phyloP scores from a whole-genome alignment of 305 asterid species.

The Ilex paraguariensis region DNA sequence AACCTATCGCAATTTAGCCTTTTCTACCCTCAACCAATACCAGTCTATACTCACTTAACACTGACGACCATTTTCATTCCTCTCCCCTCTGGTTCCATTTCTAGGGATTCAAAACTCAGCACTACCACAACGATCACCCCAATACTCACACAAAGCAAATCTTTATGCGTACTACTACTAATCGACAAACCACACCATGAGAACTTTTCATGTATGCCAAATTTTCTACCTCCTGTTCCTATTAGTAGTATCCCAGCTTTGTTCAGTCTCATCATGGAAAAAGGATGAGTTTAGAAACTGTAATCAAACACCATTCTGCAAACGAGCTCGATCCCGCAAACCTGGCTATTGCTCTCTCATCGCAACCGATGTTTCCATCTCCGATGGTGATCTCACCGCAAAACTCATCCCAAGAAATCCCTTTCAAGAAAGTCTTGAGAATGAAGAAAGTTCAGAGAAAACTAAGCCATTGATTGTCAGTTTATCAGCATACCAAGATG shows the following conservation, averaged over 20 bases:
- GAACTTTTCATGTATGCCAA: too few relatives aligned
- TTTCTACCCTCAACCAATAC: too few relatives aligned
- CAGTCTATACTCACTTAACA: too few relatives aligned
- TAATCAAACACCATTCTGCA: constrained; percentile 93
- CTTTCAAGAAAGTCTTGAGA: constrained; percentile 25
- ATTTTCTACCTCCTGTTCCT: too few relatives aligned
- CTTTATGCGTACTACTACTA: too few relatives aligned
- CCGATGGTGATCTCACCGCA: constrained; percentile 80
- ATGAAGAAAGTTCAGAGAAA: constrained; percentile 21
- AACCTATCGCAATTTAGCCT: too few relatives aligned
- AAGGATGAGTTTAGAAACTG: constrained; percentile 91
- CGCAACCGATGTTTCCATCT: constrained; percentile 58
- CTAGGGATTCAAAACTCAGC: too few relatives aligned
- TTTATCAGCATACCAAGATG: constrained; percentile 81
- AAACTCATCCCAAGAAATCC: constrained; percentile 42
- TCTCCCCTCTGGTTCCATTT: too few relatives aligned
- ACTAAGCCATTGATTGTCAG: constrained; percentile 52
- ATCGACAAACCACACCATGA: too few relatives aligned
- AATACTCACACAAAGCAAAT: too few relatives aligned
- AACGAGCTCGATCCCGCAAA: constrained; percentile 75
- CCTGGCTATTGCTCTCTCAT: constrained; percentile 54
- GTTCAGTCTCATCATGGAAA: constrained; percentile 65
- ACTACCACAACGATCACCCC: too few relatives aligned
- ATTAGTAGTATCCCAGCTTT: not conserved
- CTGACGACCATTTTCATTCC: too few relatives aligned